phyloP scores from a whole-genome alignment of 345 rosid species.

The Eucalyptus shirleyi region DNA sequence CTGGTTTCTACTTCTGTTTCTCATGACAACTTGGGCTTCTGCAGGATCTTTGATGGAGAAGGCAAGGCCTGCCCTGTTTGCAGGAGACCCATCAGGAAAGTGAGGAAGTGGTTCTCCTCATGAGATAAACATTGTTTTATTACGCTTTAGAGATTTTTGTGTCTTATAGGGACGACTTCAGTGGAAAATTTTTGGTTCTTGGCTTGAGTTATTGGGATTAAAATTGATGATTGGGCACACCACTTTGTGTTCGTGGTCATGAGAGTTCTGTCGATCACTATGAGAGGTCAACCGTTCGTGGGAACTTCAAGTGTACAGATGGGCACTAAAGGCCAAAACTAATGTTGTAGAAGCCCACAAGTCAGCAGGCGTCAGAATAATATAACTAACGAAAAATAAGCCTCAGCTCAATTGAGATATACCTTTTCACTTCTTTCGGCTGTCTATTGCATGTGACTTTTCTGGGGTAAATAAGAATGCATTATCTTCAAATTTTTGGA shows the following conservation, averaged over 20 bases:
- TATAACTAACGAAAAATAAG: background rate
- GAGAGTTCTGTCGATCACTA: background rate
- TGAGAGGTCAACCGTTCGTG: background rate
- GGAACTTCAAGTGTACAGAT: background rate
- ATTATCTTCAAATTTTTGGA: background rate
- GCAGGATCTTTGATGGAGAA: constrained; percentile 33
- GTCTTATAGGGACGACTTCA: background rate
- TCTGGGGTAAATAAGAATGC: background rate
- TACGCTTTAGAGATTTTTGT: too few relatives aligned
- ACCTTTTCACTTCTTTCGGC: background rate
- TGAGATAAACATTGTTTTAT: background rate
- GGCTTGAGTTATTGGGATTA: background rate
- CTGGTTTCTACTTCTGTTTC: background rate
- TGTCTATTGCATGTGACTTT: background rate
- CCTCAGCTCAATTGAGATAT: background rate
- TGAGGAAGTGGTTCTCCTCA: constrained; percentile 20
- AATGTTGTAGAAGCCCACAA: background rate
- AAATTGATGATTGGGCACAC: background rate
- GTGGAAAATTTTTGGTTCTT: background rate
- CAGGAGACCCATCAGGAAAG: constrained; percentile 29
- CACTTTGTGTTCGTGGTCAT: background rate
- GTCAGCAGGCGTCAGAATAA: background rate
- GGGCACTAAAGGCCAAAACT: background rate
- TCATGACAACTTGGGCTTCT: background rate
- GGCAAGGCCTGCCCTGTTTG: constrained; percentile 33